phyloP scores from a whole-genome alignment of 805 yeast species.

The Sugiyamaella marilandica region DNA sequence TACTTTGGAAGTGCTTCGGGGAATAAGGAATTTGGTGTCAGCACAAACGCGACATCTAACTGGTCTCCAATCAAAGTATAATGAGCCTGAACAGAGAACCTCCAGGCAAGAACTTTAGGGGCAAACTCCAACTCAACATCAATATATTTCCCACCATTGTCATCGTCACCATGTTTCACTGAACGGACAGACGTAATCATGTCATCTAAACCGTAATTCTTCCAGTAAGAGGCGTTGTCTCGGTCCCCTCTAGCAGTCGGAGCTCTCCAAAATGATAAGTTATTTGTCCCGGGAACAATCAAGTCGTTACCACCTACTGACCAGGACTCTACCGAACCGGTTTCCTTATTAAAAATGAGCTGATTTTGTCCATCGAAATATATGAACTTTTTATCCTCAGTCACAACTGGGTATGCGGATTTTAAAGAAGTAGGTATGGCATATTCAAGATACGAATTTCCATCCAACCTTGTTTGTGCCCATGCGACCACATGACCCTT shows the following conservation, averaged over 20 bases:
- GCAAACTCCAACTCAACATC: constrained; percentile 23
- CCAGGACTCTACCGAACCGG: constrained; percentile 13
- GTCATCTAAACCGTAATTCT: constrained; percentile 19
- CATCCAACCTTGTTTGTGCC: constrained; percentile 20
- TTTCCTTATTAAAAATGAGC: constrained; percentile 8
- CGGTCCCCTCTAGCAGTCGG: constrained; percentile 32
- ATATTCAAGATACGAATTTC: neutral
- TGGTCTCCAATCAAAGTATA: constrained; percentile 14
- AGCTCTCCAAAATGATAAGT: constrained; percentile 31
- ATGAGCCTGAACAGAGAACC: constrained; percentile 15
- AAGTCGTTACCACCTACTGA: constrained; percentile 5
- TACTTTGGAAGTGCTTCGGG: constrained; percentile 19
- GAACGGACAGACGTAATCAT: constrained; percentile 11
- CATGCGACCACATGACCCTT: constrained; percentile 24
- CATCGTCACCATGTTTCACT: constrained; percentile 29
- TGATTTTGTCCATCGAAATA: neutral
- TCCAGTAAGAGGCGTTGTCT: constrained; percentile 31
- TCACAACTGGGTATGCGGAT: neutral
- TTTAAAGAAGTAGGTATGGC: neutral
- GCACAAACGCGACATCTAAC: neutral
- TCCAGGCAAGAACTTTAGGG: constrained; percentile 31
- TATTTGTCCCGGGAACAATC: constrained; percentile 9
- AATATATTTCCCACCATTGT: constrained; percentile 15
- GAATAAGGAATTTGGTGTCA: constrained; percentile 2
- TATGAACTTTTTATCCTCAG: neutral